Percentiles rank a stretch among this genome's conserved stretches.
phyloP scores from a whole-genome alignment of 306 rosid species.

The Quercus wislizeni region DNA sequence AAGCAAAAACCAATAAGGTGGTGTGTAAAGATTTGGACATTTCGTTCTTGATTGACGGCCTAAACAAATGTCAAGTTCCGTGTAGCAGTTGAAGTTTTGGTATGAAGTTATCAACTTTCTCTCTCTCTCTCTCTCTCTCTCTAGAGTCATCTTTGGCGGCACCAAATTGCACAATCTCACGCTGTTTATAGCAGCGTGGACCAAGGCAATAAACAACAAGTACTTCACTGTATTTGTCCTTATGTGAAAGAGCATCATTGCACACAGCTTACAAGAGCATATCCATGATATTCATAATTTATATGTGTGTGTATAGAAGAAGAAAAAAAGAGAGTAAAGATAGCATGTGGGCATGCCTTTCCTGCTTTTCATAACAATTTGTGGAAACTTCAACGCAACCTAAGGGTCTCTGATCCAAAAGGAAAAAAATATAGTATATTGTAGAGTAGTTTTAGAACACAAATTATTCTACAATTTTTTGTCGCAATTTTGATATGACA shows the following conservation, averaged over 20 bases:
- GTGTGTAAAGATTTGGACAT: neutral
- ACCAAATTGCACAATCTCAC: too few species aligned
- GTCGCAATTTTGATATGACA: fast-evolving
- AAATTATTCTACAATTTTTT: too few species aligned
- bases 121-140: too few species aligned
- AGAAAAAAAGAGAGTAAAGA: too few species aligned
- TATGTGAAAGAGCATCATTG: too few species aligned
- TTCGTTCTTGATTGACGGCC: neutral
- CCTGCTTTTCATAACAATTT: neutral
- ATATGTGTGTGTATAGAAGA: too few species aligned
- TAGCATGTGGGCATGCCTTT: neutral
- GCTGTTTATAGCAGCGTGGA: too few species aligned
- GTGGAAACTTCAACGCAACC: neutral
- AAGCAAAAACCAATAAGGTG: neutral
- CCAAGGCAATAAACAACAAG: too few species aligned
- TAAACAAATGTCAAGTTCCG: neutral
- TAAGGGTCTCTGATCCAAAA: neutral
- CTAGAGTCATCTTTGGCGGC: neutral
- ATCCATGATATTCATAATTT: too few species aligned
- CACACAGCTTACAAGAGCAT: too few species aligned
- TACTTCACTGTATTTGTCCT: too few species aligned
- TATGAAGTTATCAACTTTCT: neutral
- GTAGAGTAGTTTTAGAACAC: too few species aligned
- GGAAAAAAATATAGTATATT: neutral
- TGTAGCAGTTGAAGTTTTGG: neutral